These are phyloP conservation scores for Melaleuca quinquenervia DNA, from an alignment of 345 rosid genomes.

Conservation along the genomic window DNA sequence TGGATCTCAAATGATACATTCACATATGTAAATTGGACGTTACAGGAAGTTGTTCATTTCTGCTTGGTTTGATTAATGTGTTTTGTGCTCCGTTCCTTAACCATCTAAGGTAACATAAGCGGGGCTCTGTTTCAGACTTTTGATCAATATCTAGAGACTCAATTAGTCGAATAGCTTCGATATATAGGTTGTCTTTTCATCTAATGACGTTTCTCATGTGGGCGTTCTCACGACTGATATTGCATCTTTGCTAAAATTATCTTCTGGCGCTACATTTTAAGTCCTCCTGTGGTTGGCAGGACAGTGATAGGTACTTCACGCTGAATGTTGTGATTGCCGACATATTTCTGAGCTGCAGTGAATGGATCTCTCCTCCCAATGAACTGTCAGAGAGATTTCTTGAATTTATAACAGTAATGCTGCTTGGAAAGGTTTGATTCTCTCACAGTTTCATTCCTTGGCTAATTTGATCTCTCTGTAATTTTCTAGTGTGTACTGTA, in stretches of 20 bases:
- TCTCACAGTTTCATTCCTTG: not conserved
- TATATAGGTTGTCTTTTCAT: not conserved
- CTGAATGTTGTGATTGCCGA: conserved; percentile 52
- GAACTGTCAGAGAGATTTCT: conserved; percentile 41
- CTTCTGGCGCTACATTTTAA: not conserved
- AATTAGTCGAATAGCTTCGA: not conserved
- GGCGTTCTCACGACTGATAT: not conserved
- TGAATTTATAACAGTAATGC: conserved; percentile 46
- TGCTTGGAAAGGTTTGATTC: conserved; percentile 57
- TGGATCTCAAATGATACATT: not conserved
- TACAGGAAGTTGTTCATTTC: not conserved
- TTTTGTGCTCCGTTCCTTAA: not conserved
- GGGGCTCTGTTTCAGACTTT: not conserved
- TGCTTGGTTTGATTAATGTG: not conserved
- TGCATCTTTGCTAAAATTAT: not conserved
- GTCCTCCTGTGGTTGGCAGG: conserved; percentile 36
- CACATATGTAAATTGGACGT: not conserved
- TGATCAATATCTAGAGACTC: not conserved
- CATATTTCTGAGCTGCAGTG: conserved; percentile 54
- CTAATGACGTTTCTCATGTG: not conserved
- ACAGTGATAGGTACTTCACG: conserved; percentile 44
- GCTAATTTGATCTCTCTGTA: not conserved
- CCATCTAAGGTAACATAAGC: not conserved
- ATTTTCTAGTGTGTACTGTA: not conserved
- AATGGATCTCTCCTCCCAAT: conserved; percentile 41